Evolutionary conservation across 768 basidiomycete species (phyloP).

Genomic region (Tubosaeta brunneosetosa): DNA sequence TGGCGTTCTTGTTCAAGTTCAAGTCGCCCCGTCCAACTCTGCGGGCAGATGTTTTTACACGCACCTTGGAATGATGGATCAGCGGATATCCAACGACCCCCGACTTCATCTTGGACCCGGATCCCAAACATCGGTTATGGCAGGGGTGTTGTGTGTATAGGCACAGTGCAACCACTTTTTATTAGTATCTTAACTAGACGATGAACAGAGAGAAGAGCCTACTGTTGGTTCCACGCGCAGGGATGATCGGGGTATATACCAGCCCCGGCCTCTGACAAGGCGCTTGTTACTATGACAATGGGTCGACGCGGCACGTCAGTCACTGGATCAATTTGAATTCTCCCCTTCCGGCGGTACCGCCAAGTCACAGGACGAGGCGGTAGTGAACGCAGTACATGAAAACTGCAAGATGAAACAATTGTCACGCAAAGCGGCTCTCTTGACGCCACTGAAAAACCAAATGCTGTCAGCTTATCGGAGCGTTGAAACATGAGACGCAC

Average conservation of each 20-base stretch:
- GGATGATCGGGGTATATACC: too few relatives aligned
- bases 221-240: too few relatives aligned
- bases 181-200: too few relatives aligned
- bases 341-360: not conserved
- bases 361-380: not conserved
- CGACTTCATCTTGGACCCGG: constrained; percentile 13
- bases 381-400: not conserved
- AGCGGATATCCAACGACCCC: constrained; percentile 7
- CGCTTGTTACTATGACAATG: not conserved
- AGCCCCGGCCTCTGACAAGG: not conserved
- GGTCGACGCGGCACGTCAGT: not conserved
- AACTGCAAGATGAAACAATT: not conserved
- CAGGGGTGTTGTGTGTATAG: constrained; percentile 24
- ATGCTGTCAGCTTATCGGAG: not conserved
- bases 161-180: too few relatives aligned
- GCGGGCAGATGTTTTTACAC: constrained; percentile 26
- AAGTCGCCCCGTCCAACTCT: constrained; percentile 25
- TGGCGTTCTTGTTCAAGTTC: constrained; percentile 24
- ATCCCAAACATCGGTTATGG: constrained; percentile 22
- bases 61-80: constrained; percentile 27
- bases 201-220: too few relatives aligned
- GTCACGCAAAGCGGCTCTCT: not conserved
- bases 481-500: not conserved
- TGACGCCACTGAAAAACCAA: not conserved
- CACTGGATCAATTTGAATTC: not conserved